Conservation (phyloP, 495 filamentous ascomycete species). For the Tuber umbilicatum region DNA sequence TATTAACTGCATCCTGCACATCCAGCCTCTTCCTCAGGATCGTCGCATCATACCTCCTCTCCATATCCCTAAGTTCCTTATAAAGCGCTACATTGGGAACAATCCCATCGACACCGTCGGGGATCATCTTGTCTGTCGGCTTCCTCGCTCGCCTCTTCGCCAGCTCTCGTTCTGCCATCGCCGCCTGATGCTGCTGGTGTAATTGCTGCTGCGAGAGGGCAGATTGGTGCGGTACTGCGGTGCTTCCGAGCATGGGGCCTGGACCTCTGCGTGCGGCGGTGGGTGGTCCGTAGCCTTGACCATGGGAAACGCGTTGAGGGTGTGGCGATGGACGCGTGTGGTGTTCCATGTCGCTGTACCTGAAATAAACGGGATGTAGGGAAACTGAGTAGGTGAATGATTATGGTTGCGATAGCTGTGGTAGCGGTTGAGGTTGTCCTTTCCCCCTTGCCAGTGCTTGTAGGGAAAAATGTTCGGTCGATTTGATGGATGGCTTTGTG, state of each 20-base stretch:
- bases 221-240: constrained; percentile 42
- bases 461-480: background rate
- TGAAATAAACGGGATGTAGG: background rate
- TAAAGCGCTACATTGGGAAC: constrained; percentile 80
- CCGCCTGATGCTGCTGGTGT: constrained; percentile 52
- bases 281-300: constrained; percentile 19
- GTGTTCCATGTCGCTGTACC: constrained; percentile 23
- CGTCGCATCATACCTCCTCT: constrained; percentile 84
- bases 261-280: constrained; percentile 38
- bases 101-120: constrained; percentile 79
- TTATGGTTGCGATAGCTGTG: background rate
- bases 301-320: constrained; percentile 21
- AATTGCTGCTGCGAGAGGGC: constrained; percentile 51
- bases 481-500: background rate
- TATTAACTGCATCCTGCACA: constrained; percentile 73
- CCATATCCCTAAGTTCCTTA: constrained; percentile 71
- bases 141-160: constrained; percentile 73
- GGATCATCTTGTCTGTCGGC: constrained; percentile 89
- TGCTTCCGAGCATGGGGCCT: constrained; percentile 55
- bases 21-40: constrained; percentile 92
- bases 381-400: background rate
- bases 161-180: constrained; percentile 54
- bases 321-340: constrained; percentile 24
- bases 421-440: background rate
- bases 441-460: background rate